Conservation (phyloP, 2,329 filamentous ascomycete genomes). For the Fusarium buharicum region DNA sequence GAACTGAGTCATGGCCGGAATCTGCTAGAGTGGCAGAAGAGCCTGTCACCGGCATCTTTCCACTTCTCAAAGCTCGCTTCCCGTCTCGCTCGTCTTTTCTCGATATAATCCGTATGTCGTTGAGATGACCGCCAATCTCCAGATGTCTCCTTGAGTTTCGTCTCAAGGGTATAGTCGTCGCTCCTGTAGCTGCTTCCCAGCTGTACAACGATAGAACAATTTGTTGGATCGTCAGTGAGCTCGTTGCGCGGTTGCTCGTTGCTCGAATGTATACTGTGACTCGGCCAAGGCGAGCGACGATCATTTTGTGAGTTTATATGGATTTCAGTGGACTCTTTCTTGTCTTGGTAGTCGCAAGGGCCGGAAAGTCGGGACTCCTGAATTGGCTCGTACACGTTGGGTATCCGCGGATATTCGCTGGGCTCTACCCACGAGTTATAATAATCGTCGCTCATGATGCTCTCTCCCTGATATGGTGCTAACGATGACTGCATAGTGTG, state of each 20-base stretch:
- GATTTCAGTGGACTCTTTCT: conserved; percentile 2
- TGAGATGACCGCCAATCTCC: conserved; percentile 5
- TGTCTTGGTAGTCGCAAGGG: conserved; percentile 13
- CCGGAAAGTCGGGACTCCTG: conserved; percentile 11
- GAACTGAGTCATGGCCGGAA: conserved; percentile 12
- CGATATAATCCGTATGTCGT: conserved; percentile 7
- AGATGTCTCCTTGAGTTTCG: not conserved
- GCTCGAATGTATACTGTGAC: not conserved
- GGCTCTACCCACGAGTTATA: conserved; percentile 33
- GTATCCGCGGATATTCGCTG: conserved; percentile 35
- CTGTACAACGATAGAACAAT: conserved; percentile 23
- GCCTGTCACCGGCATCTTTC: conserved; percentile 40
- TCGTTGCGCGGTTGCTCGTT: conserved; percentile 4
- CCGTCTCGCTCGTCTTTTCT: conserved; percentile 31
- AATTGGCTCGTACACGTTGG: conserved; percentile 41
- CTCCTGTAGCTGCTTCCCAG: conserved; percentile 24
- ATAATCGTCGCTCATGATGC: conserved; percentile 28
- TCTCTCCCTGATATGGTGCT: conserved; percentile 22
- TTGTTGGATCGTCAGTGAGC: conserved; percentile 14
- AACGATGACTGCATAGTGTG: conserved; percentile 16
- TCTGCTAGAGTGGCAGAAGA: conserved; percentile 35
- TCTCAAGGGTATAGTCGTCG: conserved; percentile 1
- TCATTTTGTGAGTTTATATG: not conserved
- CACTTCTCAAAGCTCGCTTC: conserved; percentile 39
- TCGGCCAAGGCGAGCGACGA: conserved; percentile 14